phyloP scores from a whole-genome alignment of 306 rosid genomes.

The Oxytropis ochrocephala region DNA sequence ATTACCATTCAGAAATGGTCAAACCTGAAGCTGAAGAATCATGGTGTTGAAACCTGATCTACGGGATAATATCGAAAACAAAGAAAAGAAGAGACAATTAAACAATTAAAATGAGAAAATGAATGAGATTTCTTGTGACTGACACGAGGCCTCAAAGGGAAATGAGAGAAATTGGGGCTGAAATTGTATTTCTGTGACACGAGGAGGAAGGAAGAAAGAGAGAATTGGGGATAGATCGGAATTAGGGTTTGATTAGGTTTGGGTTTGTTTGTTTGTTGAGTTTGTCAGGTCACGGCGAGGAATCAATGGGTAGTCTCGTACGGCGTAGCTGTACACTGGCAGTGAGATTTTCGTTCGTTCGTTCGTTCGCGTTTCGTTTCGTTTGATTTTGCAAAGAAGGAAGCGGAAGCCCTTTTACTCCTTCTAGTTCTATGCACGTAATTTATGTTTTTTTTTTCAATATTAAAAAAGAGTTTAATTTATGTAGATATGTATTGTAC shows the following conservation, averaged over 20 bases:
- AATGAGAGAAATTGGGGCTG: not conserved
- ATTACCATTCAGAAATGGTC: conserved; percentile 17
- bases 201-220: not conserved
- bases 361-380: not conserved
- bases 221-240: conserved; percentile 18
- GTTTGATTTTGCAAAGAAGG: not conserved
- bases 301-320: conserved; percentile 36
- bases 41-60: conserved; percentile 32
- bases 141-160: not conserved
- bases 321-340: conserved; percentile 45
- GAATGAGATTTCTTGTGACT: not conserved
- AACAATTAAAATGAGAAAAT: not conserved
- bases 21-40: conserved; percentile 20
- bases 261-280: conserved; percentile 6
- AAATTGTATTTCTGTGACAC: not conserved
- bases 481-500: too few species aligned
- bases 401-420: conserved; percentile 12
- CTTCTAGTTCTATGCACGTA: not conserved
- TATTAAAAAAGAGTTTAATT: too few species aligned
- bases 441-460: too few species aligned
- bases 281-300: conserved; percentile 20
- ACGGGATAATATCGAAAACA: not conserved
- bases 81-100: not conserved
- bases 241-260: conserved; percentile 50
- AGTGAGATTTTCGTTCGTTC: conserved; percentile 19